A percentile compares a stretch with the other conserved stretches of the same genome.
These are phyloP conservation scores for Ganoderma boninense DNA, from an alignment of 1,284 basidiomycete genomes.

Conservation along the genomic window DNA sequence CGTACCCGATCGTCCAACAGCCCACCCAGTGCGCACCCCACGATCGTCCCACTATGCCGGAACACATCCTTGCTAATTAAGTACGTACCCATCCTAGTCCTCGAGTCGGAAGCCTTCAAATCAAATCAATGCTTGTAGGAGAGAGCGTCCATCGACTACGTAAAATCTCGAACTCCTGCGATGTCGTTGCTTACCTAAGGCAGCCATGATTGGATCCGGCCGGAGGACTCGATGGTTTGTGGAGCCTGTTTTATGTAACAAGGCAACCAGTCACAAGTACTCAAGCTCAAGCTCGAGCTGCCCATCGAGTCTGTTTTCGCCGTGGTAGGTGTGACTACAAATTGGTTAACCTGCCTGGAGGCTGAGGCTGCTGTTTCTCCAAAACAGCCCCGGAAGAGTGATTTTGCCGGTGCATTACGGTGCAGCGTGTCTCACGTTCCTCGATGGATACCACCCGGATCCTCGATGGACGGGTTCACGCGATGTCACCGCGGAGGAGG, in stretches of 20 bases:
- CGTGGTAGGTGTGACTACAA: neutral
- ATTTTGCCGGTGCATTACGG: neutral
- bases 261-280: neutral
- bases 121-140: neutral
- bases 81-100: neutral
- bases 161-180: neutral
- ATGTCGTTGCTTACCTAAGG: neutral
- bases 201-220: neutral
- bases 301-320: neutral
- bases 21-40: neutral
- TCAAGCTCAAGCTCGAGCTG: neutral
- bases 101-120: neutral
- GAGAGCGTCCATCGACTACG: neutral
- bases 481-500: neutral
- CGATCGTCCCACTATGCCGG: neutral
- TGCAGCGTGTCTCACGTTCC: neutral
- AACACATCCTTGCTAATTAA: neutral
- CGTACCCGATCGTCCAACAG: neutral
- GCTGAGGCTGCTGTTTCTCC: neutral
- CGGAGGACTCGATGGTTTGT: constrained; percentile 1
- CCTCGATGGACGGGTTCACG: neutral
- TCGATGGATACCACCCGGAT: neutral
- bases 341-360: neutral
- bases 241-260: neutral
- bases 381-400: neutral